Conservation (phyloP, 805 yeast species). For the Candida piceae region DNA sequence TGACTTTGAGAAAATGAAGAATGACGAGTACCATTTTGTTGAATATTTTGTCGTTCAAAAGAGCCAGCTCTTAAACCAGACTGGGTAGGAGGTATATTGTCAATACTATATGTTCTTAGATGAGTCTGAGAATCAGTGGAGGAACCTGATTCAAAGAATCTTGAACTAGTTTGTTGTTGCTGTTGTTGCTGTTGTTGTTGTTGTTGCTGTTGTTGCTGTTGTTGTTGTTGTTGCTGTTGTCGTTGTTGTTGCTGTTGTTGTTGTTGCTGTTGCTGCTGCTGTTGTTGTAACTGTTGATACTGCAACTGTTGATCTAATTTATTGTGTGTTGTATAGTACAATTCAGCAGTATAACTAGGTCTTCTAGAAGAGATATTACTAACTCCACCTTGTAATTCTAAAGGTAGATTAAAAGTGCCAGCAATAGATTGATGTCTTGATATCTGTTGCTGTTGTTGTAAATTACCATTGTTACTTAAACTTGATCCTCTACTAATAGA, state of each 20-base stretch:
- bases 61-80: slow-evolving; percentile 1
- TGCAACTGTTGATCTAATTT: slow-evolving; percentile 20
- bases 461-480: slow-evolving; percentile 9
- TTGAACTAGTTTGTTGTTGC: slow-evolving; percentile 8
- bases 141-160: slow-evolving; percentile 16
- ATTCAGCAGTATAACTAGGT: slow-evolving; percentile 71
- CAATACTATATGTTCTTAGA: slow-evolving; percentile 15
- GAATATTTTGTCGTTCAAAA: background rate
- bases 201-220: no score
- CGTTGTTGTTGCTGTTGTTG: slow-evolving; percentile 6
- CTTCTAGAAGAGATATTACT: slow-evolving; percentile 61
- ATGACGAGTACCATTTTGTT: background rate
- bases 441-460: background rate
- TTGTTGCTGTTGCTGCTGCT: slow-evolving; percentile 6
- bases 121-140: slow-evolving; percentile 2
- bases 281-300: slow-evolving; percentile 13
- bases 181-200: slow-evolving; percentile 1
- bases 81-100: slow-evolving; percentile 2
- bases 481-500: slow-evolving; percentile 26
- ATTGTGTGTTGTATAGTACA: slow-evolving; percentile 34
- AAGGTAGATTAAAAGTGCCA: slow-evolving; percentile 42
- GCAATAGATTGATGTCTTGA: background rate
- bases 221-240: slow-evolving; percentile 1
- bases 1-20: background rate
- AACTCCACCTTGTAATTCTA: slow-evolving; percentile 61